Evolutionary conservation across 306 rosid genomes (phyloP), one percentile per base, ranked within the genome.

Genomic region (Medicago arabica): DNA sequence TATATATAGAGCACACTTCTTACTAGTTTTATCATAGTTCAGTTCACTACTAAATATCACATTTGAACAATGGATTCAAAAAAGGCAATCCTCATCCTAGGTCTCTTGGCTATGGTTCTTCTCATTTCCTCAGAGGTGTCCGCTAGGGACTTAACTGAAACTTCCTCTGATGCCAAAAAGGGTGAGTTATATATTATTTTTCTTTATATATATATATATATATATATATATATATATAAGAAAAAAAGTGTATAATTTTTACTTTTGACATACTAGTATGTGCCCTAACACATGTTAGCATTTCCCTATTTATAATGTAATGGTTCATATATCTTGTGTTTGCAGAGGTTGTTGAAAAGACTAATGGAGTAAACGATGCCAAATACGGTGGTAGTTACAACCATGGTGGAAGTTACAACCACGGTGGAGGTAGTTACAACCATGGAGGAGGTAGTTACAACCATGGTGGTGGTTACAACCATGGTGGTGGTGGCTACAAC

Each of bases 61-160:
- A 21, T 55, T 55, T 19, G 34, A 19, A 76, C 53, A 63, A 89
- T 84, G 95, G 80, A 46, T 74, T 86, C 87, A 4, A 87, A 76
- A 63, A 66, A 71, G 9, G n/a, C 76, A 41, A 21, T 67, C 5
- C 66, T 87, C 70, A 39, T 72, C 40, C 54, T 87, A 0, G 76
- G 79, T 54, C 54, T 91, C 31, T 58, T 81, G 39, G 87, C 87
- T 53, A 14, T 89, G 58, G 28, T 66, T 53, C 67, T 80, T 57
- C 19, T 82, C 2, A 50, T 64, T 72, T 72, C 83, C 13, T 72
- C 73, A 4, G 75, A 72, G 31, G 81, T 72, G 8, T 68, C 51
- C 6, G 84, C 86, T 0, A 81, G 86, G 31, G 86, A 86, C 51
- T 40, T 75, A 21, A 18, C 54, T 8, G 38, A 80, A 50, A 4